phyloP scores from a whole-genome alignment of 1,284 basidiomycete species.

The Coniferiporia sulphurascens region DNA sequence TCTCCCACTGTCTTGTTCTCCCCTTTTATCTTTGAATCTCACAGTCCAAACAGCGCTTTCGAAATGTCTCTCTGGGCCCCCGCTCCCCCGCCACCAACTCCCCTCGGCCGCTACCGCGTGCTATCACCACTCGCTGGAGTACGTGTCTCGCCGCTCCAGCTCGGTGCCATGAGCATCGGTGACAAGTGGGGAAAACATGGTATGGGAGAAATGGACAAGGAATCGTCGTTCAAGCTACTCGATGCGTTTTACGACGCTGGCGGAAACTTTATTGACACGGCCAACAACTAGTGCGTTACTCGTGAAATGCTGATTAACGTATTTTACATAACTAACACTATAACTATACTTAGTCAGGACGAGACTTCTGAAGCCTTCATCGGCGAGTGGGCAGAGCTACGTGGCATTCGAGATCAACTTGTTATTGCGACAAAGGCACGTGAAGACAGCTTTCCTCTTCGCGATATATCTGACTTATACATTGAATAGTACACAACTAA shows the following conservation, averaged over 20 bases:
- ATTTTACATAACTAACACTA: neutral
- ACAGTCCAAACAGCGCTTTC: neutral
- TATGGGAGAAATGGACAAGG: constrained; percentile 11
- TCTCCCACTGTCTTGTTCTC: too few species aligned
- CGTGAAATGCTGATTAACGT: neutral
- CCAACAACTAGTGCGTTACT: constrained; percentile 14
- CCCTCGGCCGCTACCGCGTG: constrained; percentile 32
- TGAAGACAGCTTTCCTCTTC: too few species aligned
- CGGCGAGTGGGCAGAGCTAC: constrained; percentile 42
- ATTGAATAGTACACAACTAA: too few species aligned
- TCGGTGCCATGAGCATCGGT: constrained; percentile 42
- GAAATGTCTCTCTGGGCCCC: constrained; percentile 7
- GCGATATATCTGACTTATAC: too few species aligned
- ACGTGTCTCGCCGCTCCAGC: constrained; percentile 39
- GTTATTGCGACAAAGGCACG: too few species aligned
- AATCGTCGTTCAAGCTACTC: constrained; percentile 20
- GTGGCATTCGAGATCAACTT: constrained; percentile 40
- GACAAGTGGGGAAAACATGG: constrained; percentile 26
- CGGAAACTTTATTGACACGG: constrained; percentile 22
- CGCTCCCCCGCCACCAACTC: constrained; percentile 12
- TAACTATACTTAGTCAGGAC: constrained; percentile 31
- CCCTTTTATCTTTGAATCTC: too few species aligned
- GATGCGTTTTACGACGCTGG: constrained; percentile 19
- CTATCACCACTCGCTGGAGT: constrained; percentile 34
- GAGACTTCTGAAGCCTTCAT: constrained; percentile 38